Evolutionary conservation across 2,329 filamentous ascomycete genomes (phyloP).

Genomic region (Botrytis byssoidea): DNA sequence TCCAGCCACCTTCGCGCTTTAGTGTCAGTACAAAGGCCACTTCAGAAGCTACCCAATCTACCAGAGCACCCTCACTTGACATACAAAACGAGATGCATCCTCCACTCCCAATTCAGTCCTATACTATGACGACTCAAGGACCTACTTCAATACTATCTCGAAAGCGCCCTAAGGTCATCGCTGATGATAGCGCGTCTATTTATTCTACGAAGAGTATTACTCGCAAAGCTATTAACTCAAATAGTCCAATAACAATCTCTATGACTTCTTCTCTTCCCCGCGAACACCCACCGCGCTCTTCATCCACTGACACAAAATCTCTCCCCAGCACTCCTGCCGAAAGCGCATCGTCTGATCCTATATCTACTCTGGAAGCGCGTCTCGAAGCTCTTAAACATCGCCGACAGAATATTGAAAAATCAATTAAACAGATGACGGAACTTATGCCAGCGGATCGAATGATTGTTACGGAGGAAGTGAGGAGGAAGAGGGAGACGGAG

Average conservation of each 20-base stretch:
- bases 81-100: slow-evolving; percentile 17
- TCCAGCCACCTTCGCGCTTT: slow-evolving; percentile 38
- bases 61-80: slow-evolving; percentile 30
- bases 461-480: slow-evolving; percentile 63
- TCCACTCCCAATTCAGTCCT: slow-evolving; percentile 17
- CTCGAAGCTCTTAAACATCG: slow-evolving; percentile 65
- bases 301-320: slow-evolving; percentile 47
- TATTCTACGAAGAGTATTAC: slow-evolving; percentile 25
- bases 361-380: slow-evolving; percentile 64
- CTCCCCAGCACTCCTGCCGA: slow-evolving; percentile 61
- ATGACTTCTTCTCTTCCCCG: slow-evolving; percentile 27
- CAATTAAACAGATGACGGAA: slow-evolving; percentile 75
- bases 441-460: slow-evolving; percentile 71
- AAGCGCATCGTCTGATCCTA: slow-evolving; percentile 58
- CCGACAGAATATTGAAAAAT: slow-evolving; percentile 67
- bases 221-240: slow-evolving; percentile 34
- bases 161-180: slow-evolving; percentile 31
- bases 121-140: slow-evolving; percentile 19
- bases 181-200: slow-evolving; percentile 2
- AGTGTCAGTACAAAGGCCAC: slow-evolving; percentile 38
- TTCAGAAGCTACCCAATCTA: slow-evolving; percentile 34
- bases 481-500: slow-evolving; percentile 54
- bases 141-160: slow-evolving; percentile 35
- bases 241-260: slow-evolving; percentile 35
- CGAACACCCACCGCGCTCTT: slow-evolving; percentile 1